Percentiles rank a stretch among this genome's conserved stretches.
phyloP scores from a whole-genome alignment of 768 basidiomycete genomes.

The Boletus huronensis region DNA sequence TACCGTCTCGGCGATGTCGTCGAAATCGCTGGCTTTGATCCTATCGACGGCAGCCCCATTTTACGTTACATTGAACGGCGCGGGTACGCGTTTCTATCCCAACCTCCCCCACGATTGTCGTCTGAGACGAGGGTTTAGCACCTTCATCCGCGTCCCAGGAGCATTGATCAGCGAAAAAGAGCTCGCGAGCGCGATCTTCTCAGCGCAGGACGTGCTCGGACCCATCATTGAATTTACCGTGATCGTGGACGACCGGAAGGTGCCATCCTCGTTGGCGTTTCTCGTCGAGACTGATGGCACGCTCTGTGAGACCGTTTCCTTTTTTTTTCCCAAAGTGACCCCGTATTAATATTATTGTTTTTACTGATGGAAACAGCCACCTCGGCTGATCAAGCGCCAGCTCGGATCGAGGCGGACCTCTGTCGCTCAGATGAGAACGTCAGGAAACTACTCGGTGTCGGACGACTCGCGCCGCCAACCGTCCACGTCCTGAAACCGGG shows the following conservation, averaged over 20 bases:
- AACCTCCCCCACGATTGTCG: neutral
- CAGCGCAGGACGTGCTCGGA: conserved; percentile 11
- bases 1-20: conserved; percentile 24
- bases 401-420: conserved; percentile 5
- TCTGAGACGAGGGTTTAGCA: conserved; percentile 4
- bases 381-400: neutral
- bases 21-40: conserved; percentile 16
- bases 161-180: conserved; percentile 12
- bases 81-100: conserved; percentile 6
- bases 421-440: conserved; percentile 3
- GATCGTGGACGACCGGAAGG: conserved; percentile 13
- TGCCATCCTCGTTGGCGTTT: conserved; percentile 1
- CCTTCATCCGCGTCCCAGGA: neutral
- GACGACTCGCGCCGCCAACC: conserved; percentile 7
- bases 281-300: conserved; percentile 14
- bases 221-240: conserved; percentile 15
- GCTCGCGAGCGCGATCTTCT: conserved; percentile 9
- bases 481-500: conserved; percentile 14
- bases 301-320: neutral
- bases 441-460: neutral
- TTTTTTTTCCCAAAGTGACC: too few relatives aligned
- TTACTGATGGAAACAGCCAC: neutral
- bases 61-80: conserved; percentile 20
- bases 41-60: conserved; percentile 19
- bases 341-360: neutral